Conservation (phyloP, 352 stramenopile species). For the Phytopythium delawarense region DNA sequence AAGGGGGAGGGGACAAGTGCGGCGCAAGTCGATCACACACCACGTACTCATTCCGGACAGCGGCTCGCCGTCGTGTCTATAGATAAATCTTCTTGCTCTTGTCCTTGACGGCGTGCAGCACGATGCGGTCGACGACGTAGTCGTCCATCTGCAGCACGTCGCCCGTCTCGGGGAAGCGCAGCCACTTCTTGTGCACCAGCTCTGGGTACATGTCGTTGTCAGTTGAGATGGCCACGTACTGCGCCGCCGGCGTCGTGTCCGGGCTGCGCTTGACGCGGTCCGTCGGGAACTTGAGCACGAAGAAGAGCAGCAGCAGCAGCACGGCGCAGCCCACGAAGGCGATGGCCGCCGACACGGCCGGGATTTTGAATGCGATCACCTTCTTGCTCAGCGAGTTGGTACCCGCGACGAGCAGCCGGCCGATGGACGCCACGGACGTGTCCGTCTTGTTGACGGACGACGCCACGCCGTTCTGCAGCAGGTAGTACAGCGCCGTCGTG, state of each 20-base stretch:
- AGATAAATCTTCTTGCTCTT: constrained; percentile 13
- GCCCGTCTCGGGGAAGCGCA: constrained; percentile 18
- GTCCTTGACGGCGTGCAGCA: constrained; percentile 14
- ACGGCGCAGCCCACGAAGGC: constrained; percentile 10
- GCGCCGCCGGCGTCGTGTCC: constrained; percentile 1
- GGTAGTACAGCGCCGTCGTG: constrained; percentile 46
- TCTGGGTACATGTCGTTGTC: constrained; percentile 8
- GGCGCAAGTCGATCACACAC: not conserved
- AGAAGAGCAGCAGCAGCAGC: constrained; percentile 2
- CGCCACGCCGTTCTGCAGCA: constrained; percentile 38
- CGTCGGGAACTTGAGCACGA: constrained; percentile 18
- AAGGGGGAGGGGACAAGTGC: no score
- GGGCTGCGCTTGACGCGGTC: constrained; percentile 9
- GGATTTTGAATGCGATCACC: constrained; percentile 25
- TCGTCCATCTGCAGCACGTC: constrained; percentile 7
- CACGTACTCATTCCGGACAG: not conserved
- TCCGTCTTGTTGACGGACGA: constrained; percentile 19
- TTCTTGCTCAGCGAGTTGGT: constrained; percentile 19
- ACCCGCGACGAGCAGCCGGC: constrained; percentile 4
- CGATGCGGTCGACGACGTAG: constrained; percentile 13
- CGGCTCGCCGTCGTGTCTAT: not conserved
- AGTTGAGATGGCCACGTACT: constrained; percentile 9
- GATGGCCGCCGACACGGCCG: constrained; percentile 15
- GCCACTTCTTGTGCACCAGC: constrained; percentile 11
- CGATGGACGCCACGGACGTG: constrained; percentile 3